These are phyloP conservation scores for Fusarium verticillioides DNA, from an alignment of 2,329 filamentous ascomycete genomes.

Conservation along the genomic window DNA sequence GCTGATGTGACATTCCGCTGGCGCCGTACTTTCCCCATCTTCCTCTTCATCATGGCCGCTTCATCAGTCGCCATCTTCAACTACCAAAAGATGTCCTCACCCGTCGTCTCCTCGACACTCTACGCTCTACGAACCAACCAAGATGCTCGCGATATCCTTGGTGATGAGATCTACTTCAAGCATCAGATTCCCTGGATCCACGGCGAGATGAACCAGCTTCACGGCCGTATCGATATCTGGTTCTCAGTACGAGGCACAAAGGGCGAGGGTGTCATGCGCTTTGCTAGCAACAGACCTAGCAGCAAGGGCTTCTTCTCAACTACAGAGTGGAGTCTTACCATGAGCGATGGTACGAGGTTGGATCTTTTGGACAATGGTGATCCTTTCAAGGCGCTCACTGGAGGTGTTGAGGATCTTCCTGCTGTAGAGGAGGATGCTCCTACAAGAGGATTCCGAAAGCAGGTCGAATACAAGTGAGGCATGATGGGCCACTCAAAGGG, in stretches of 20 bases:
- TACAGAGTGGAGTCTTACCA: slow-evolving; percentile 86
- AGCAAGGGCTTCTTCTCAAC: slow-evolving; percentile 80
- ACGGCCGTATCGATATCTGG: slow-evolving; percentile 86
- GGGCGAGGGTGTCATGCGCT: slow-evolving; percentile 78
- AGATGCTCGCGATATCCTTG: slow-evolving; percentile 79
- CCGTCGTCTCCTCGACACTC: slow-evolving; percentile 85
- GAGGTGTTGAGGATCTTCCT: slow-evolving; percentile 55
- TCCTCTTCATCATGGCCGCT: slow-evolving; percentile 75
- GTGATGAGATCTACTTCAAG: slow-evolving; percentile 87
- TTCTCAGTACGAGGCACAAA: slow-evolving; percentile 88
- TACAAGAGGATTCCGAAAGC: slow-evolving; percentile 65
- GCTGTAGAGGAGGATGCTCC: slow-evolving; percentile 49
- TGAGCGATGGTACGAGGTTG: slow-evolving; percentile 68
- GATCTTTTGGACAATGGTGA: slow-evolving; percentile 79
- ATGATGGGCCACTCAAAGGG: not conserved
- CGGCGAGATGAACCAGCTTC: slow-evolving; percentile 92
- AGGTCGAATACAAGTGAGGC: slow-evolving; percentile 48
- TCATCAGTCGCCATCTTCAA: slow-evolving; percentile 94
- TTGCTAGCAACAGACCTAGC: slow-evolving; percentile 77
- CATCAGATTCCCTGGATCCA: slow-evolving; percentile 84
- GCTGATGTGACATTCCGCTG: slow-evolving; percentile 65
- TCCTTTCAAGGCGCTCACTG: slow-evolving; percentile 70
- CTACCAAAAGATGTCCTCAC: slow-evolving; percentile 95
- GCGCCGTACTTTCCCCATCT: slow-evolving; percentile 82
- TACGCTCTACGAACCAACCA: slow-evolving; percentile 89